A percentile compares a stretch with the other conserved stretches of the same genome.
Conservation (phyloP, 1,139 yeast species). For the Nakaseomyces uthaithaninus region DNA sequence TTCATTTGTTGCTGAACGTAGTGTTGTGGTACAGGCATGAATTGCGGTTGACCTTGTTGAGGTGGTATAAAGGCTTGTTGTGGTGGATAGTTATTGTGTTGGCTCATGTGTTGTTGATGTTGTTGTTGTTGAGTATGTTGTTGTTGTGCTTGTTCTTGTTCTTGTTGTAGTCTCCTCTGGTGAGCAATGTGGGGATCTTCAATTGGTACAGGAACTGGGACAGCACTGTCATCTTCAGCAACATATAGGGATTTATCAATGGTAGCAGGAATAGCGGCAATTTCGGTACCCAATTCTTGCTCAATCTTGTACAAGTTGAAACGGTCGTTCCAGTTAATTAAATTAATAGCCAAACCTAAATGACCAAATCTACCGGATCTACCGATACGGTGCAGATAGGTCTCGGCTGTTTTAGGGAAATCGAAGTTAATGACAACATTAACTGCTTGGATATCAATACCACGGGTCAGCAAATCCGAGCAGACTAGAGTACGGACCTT, state of each 20-base stretch:
- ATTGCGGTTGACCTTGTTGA: conserved; percentile 21
- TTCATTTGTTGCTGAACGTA: conserved; percentile 14
- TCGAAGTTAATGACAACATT: conserved; percentile 96
- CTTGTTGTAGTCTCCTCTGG: conserved; percentile 5
- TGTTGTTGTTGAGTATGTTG: conserved; percentile 12
- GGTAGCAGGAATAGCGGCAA: conserved; percentile 87
- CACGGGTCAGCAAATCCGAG: conserved; percentile 93
- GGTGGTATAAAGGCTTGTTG: conserved; percentile 19
- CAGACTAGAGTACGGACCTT: conserved; percentile 95
- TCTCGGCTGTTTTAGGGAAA: conserved; percentile 97
- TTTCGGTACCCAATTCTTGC: conserved; percentile 95
- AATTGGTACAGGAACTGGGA: conserved; percentile 83
- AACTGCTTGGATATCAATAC: conserved; percentile 98
- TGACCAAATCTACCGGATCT: conserved; percentile 99
- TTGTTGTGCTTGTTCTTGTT: conserved; percentile 7
- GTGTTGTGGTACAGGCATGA: conserved; percentile 13
- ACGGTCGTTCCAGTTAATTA: conserved; percentile 95
- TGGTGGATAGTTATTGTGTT: conserved; percentile 11
- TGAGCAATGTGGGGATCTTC: conserved; percentile 30
- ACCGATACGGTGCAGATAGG: conserved; percentile 96
- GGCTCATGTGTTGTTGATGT: too few relatives aligned
- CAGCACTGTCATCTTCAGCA: conserved; percentile 65
- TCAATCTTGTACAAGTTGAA: conserved; percentile 89
- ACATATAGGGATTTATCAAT: conserved; percentile 87
- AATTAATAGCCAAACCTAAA: conserved; percentile 92